Evolutionary conservation across 208 protist genomes (phyloP).

Genomic region (Trypanosoma conorhini): DNA sequence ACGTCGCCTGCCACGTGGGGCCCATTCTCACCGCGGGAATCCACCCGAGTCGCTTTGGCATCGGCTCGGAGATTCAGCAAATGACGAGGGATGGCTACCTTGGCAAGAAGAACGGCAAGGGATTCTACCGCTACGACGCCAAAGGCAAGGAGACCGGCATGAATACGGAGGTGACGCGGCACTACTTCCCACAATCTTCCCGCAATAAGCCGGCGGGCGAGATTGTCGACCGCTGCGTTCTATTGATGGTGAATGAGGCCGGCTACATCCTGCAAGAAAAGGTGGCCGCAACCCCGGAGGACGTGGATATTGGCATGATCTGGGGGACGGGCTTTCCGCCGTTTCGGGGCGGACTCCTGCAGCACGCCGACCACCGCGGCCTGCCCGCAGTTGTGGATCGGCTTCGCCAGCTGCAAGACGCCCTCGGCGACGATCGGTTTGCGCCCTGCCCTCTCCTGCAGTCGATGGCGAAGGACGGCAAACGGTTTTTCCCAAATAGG

Average conservation of each 20-base stretch:
- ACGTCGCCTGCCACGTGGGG: conserved; percentile 84
- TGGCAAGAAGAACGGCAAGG: conserved; percentile 89
- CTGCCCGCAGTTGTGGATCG: conserved; percentile 48
- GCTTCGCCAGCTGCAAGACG: conserved; percentile 49
- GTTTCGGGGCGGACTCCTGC: conserved; percentile 78
- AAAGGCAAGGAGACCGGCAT: conserved; percentile 68
- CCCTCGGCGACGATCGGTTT: conserved; percentile 58
- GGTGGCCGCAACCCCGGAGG: conserved; percentile 61
- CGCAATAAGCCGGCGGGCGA: conserved; percentile 41
- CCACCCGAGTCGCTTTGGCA: conserved; percentile 63
- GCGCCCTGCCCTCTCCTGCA: conserved; percentile 50
- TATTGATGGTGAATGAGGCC: conserved; percentile 90
- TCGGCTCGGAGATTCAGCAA: conserved; percentile 41
- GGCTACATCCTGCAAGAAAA: conserved; percentile 68
- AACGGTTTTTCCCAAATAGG: conserved; percentile 74
- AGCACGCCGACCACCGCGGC: conserved; percentile 79
- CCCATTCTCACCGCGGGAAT: conserved; percentile 65
- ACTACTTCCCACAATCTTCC: conserved; percentile 41
- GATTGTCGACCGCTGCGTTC: conserved; percentile 80
- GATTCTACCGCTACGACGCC: conserved; percentile 87
- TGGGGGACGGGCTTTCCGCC: conserved; percentile 87
- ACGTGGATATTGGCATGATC: conserved; percentile 88
- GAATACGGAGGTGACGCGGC: conserved; percentile 30
- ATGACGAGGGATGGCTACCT: conserved; percentile 69
- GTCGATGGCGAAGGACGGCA: conserved; percentile 61